These are phyloP conservation scores for Phaeosphaeria sp. DNA, from an alignment of 2,329 filamentous ascomycete species.

Conservation along the genomic window DNA sequence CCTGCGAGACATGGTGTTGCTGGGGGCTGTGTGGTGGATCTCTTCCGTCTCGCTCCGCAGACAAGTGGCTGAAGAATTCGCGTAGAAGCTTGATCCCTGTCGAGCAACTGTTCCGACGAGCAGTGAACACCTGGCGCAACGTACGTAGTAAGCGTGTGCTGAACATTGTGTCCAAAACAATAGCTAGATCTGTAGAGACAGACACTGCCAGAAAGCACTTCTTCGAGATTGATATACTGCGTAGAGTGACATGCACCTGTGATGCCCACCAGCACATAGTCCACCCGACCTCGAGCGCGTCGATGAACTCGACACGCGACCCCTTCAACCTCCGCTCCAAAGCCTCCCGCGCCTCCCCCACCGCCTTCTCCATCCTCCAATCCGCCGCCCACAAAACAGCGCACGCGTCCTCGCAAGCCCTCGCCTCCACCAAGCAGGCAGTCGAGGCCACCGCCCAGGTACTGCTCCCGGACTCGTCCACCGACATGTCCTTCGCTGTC, in stretches of 20 bases:
- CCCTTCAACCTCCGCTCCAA: constrained; percentile 53
- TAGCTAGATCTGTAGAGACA: neutral
- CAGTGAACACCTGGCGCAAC: constrained; percentile 35
- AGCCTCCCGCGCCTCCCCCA: constrained; percentile 33
- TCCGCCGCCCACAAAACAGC: constrained; percentile 36
- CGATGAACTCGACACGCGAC: constrained; percentile 54
- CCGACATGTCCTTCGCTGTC: constrained; percentile 52
- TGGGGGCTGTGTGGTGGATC: constrained; percentile 4
- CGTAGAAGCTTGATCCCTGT: constrained; percentile 21
- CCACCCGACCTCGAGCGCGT: constrained; percentile 25
- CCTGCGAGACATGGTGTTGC: neutral
- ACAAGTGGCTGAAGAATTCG: neutral
- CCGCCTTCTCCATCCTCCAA: constrained; percentile 41
- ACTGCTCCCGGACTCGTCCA: constrained; percentile 33
- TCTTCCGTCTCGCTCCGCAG: constrained; percentile 21
- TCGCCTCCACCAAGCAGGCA: constrained; percentile 39
- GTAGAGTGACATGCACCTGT: too few species aligned
- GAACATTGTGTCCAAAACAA: neutral
- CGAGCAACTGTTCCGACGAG: constrained; percentile 13
- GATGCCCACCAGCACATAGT: neutral
- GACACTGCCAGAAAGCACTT: neutral
- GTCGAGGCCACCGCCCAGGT: constrained; percentile 41
- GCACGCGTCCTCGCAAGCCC: constrained; percentile 17
- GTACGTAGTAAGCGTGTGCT: neutral
- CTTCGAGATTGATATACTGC: too few species aligned